Evolutionary conservation across 164 flowering plant species (phyloP), one percentile per base, ranked within the genome.

Genomic region (Santalum album): DNA sequence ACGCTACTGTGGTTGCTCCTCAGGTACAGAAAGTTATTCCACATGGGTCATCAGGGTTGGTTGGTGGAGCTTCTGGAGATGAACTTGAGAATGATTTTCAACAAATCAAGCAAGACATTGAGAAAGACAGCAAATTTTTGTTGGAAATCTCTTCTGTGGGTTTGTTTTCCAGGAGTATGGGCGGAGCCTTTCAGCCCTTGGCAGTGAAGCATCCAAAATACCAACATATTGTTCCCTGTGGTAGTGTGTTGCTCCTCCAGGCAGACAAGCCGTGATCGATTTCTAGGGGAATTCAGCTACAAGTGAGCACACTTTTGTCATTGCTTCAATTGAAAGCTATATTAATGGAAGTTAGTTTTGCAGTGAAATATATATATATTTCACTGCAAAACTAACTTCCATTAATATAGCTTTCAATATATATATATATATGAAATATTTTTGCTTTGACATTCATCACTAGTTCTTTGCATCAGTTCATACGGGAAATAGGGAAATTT

Each of bases 221-320:
- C 71, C 86, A 22, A 58, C 90, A 14, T 88, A 80, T 63, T 48
- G 76, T 40, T 81, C 84, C 38, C 69, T 92, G 66, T 86, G 94
- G 98, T 81, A 83, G 49, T 86, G 84, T 57, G 95, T 92, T 51
- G 91, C 98, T n/a, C 96, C 98, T 62, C 23, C 73, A 15, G 85
- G 86, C 55, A 70, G 63, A 72, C 78, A 77, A 63, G 63, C 34
- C 45, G 27, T 39, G 6, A 77, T 83, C 27, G 68, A 47, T 20
- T 69, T 79, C 38, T 83, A 73, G 63, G 59, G 26, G 42, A 38
- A 12, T 9, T 29, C 34, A 29, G 4, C 34, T 9, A 29, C 6
- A 9, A 9, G 34, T 29, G 6, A 29, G 34, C 34, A 29, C 34
- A 29, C n/a, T n/a, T n/a, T n/a, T n/a, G n/a, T n/a, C n/a, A n/a